Percentiles rank a stretch among this genome's conserved stretches.
Evolutionary conservation across 2,329 filamentous ascomycete species (phyloP).

Genomic region (Magnaporthales sp.): DNA sequence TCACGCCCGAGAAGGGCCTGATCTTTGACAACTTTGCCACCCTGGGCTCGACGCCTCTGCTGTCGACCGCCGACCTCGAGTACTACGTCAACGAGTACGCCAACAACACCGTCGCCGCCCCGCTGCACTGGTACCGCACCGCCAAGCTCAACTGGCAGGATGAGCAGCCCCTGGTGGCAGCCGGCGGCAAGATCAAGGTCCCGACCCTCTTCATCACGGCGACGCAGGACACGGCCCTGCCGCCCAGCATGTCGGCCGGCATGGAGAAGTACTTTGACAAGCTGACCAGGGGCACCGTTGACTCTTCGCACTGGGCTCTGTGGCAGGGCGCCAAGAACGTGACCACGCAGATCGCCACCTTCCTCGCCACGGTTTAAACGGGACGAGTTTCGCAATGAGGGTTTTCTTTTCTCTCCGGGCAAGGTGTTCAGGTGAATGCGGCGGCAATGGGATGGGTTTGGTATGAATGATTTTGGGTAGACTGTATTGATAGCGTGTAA

Average conservation of each 20-base stretch:
- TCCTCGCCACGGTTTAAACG: not conserved
- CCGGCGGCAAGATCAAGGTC: not conserved
- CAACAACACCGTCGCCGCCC: constrained; percentile 17
- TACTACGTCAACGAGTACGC: constrained; percentile 67
- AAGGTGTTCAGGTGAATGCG: not conserved
- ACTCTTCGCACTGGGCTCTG: not conserved
- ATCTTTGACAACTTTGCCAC: constrained; percentile 51
- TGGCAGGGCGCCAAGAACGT: not conserved
- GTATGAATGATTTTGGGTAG: no score
- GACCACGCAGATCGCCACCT: not conserved
- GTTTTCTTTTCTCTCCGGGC: no score
- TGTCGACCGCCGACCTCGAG: constrained; percentile 62
- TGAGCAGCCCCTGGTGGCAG: not conserved
- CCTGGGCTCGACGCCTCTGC: constrained; percentile 46
- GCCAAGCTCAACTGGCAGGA: not conserved
- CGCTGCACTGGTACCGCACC: not conserved
- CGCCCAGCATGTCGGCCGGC: not conserved
- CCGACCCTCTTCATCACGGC: not conserved
- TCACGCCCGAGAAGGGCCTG: constrained; percentile 49
- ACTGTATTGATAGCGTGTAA: no score
- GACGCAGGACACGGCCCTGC: not conserved
- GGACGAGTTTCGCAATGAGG: no score
- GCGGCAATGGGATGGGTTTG: no score
- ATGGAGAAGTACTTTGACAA: not conserved
- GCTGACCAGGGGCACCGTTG: not conserved